Evolutionary conservation across 2,329 filamentous ascomycete genomes (phyloP).

Genomic region (Cladobotryum protrusum): DNA sequence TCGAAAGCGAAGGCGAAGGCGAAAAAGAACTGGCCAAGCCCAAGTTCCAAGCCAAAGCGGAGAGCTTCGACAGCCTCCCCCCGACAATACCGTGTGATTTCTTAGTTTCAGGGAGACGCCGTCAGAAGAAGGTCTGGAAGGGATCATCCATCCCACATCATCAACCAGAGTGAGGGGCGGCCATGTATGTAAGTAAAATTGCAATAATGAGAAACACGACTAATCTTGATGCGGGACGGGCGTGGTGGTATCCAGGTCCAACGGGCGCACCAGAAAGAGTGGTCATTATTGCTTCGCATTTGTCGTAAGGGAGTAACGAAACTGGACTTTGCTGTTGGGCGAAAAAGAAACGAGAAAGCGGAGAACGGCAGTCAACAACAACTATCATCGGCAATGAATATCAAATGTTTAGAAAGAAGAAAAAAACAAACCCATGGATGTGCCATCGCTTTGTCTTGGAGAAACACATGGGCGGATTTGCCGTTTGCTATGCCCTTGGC

Average conservation of each 20-base stretch:
- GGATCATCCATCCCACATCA: slow-evolving; percentile 5
- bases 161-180: slow-evolving; percentile 1
- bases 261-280: slow-evolving; percentile 6
- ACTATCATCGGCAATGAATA: no score
- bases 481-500: no score
- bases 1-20: not conserved
- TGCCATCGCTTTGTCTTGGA: no score
- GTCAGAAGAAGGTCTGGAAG: slow-evolving; percentile 5
- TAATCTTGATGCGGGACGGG: slow-evolving; percentile 13
- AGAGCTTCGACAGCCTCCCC: slow-evolving; percentile 9
- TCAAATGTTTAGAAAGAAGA: no score
- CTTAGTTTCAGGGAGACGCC: slow-evolving; percentile 6
- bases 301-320: not conserved
- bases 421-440: no score
- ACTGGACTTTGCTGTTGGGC: no score
- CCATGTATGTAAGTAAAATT: not conserved
- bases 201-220: slow-evolving; percentile 14
- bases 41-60: slow-evolving; percentile 4
- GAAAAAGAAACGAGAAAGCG: no score
- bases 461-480: no score
- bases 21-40: not conserved
- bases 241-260: slow-evolving; percentile 5
- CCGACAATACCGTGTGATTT: slow-evolving; percentile 6
- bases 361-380: no score
- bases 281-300: not conserved